Conservation (phyloP, 208 protist genomes). For the Trypanosoma avium region DNA sequence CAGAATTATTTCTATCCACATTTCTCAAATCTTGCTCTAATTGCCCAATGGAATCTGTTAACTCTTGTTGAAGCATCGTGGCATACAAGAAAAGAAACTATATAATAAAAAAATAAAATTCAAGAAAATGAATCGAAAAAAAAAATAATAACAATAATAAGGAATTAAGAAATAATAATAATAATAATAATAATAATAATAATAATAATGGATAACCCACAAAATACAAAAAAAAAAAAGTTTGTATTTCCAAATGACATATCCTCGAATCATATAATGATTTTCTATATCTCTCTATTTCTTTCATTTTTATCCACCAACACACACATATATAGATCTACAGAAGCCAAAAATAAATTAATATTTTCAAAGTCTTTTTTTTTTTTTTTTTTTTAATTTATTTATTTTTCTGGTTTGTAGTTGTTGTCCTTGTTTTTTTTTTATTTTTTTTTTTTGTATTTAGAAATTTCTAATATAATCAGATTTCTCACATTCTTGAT, state of each 20-base stretch:
- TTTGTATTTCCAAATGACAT: too few relatives aligned
- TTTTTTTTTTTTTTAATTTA: too few relatives aligned
- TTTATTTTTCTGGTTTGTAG: too few relatives aligned
- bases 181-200: background rate
- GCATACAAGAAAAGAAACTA: constrained; percentile 23
- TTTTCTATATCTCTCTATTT: too few relatives aligned
- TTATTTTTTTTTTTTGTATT: too few relatives aligned
- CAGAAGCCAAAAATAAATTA: too few relatives aligned
- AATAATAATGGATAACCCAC: constrained; percentile 10
- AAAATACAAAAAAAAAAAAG: constrained; percentile 7
- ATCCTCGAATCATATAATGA: too few relatives aligned
- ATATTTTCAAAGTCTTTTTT: too few relatives aligned
- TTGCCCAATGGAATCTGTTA: constrained; percentile 31
- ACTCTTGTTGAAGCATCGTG: constrained; percentile 25
- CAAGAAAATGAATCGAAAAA: background rate
- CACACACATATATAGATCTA: too few relatives aligned
- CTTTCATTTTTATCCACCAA: too few relatives aligned
- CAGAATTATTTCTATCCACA: constrained; percentile 22
- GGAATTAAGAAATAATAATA: background rate
- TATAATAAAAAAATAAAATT: background rate
- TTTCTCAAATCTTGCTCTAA: constrained; percentile 27
- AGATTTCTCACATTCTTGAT: constrained; percentile 94
- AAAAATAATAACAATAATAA: background rate
- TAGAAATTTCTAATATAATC: constrained; percentile 95
- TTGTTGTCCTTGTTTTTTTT: too few relatives aligned